phyloP scores from a whole-genome alignment of 2,329 filamentous ascomycete species.

The Graphilbum sp. region DNA sequence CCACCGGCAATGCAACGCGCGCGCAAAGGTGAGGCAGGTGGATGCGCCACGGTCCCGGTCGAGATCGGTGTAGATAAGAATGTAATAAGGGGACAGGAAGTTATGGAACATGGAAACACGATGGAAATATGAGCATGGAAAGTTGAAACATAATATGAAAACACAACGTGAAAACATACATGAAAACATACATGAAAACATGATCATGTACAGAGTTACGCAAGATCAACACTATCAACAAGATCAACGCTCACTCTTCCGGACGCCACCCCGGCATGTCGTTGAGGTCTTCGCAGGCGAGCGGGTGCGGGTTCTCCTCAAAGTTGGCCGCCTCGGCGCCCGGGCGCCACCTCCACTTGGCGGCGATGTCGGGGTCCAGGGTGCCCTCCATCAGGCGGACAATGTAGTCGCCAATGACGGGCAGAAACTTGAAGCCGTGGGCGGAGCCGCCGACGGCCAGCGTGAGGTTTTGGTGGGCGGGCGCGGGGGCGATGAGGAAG shows the following conservation, averaged over 20 bases:
- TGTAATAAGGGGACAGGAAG: too few relatives aligned
- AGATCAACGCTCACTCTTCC: too few relatives aligned
- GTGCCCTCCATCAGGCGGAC: conserved; percentile 25
- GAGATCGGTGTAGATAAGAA: too few relatives aligned
- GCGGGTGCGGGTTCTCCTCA: conserved; percentile 2
- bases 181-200: too few relatives aligned
- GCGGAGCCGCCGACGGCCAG: conserved; percentile 8
- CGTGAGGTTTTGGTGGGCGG: not conserved
- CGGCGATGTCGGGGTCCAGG: conserved; percentile 1
- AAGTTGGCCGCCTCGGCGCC: not conserved
- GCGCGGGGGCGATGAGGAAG: conserved; percentile 3
- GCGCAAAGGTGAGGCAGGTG: not conserved
- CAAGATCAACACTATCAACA: too few relatives aligned
- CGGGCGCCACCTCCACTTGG: conserved; percentile 2
- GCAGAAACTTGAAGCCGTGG: conserved; percentile 16
- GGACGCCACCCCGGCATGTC: conserved; percentile 1
- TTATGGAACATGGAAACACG: too few relatives aligned
- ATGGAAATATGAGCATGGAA: too few relatives aligned
- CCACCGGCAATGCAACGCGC: too few relatives aligned
- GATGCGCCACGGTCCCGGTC: conserved; percentile 3
- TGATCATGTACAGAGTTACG: too few relatives aligned
- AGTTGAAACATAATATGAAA: too few relatives aligned
- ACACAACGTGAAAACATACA: too few relatives aligned
- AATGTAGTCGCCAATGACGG: conserved; percentile 19
- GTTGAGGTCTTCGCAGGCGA: conserved; percentile 1